Evolutionary conservation across 371 early-diverging fungal species (phyloP).

Genomic region (Mortierella sp.): DNA sequence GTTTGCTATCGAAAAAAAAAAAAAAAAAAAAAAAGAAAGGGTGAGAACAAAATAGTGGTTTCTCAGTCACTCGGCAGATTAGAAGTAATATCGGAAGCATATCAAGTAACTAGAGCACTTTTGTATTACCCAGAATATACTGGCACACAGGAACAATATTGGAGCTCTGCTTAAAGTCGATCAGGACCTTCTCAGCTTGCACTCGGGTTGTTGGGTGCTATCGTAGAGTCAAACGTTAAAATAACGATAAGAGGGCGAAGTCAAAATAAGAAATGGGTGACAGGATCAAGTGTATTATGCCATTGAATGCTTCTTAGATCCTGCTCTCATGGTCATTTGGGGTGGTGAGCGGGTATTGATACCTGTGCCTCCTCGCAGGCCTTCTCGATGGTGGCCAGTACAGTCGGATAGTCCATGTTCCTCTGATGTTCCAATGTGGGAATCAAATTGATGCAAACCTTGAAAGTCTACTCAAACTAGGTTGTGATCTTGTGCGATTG

Average conservation of each 20-base stretch:
- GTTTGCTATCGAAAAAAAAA: slow-evolving; percentile 58
- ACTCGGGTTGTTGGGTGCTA: slow-evolving; percentile 66
- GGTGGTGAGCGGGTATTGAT: slow-evolving; percentile 10
- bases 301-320: not conserved
- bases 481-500: not conserved
- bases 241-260: slow-evolving; percentile 14
- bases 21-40: not conserved
- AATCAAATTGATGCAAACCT: slow-evolving; percentile 1
- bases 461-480: not conserved
- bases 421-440: slow-evolving; percentile 20
- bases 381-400: slow-evolving; percentile 68
- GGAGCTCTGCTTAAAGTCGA: slow-evolving; percentile 70
- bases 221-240: slow-evolving; percentile 32
- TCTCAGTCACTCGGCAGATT: not conserved
- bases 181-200: slow-evolving; percentile 70
- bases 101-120: not conserved
- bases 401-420: slow-evolving; percentile 56
- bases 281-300: not conserved
- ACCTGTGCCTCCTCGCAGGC: slow-evolving; percentile 78
- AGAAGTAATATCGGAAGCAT: not conserved
- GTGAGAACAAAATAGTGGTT: not conserved
- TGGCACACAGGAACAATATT: slow-evolving; percentile 73
- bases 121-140: slow-evolving; percentile 69
- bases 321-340: not conserved
- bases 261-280: not conserved